These are phyloP conservation scores for Linanthus parryae DNA, from an alignment of 148 eudicot species.

Conservation along the genomic window DNA sequence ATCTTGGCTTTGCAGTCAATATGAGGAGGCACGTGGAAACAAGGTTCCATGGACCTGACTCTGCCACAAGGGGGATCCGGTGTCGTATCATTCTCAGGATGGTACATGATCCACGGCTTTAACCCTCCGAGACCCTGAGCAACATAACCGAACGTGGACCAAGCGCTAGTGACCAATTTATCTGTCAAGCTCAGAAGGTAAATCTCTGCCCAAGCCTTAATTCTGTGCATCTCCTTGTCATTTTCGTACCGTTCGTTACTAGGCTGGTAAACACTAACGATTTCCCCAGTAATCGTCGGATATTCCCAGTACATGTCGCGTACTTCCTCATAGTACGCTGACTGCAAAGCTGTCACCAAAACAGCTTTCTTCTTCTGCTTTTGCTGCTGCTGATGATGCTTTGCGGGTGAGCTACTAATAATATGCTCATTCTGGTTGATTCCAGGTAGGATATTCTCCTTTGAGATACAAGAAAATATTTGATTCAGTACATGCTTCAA, in stretches of 20 bases:
- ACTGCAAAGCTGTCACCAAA: conserved; percentile 49
- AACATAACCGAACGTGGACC: conserved; percentile 88
- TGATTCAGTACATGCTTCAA: conserved; percentile 64
- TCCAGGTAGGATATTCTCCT: conserved; percentile 58
- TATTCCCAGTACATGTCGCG: conserved; percentile 61
- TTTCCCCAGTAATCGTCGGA: conserved; percentile 60
- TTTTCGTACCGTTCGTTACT: conserved; percentile 72
- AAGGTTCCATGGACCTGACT: conserved; percentile 88
- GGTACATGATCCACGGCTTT: conserved; percentile 77
- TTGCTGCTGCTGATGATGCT: conserved; percentile 8
- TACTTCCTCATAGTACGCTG: conserved; percentile 56
- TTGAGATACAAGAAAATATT: conserved; percentile 41
- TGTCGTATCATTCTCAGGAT: conserved; percentile 47
- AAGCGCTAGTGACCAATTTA: conserved; percentile 66
- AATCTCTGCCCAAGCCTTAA: conserved; percentile 86
- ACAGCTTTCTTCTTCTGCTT: conserved; percentile 49
- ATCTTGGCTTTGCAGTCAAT: conserved; percentile 67
- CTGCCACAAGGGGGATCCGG: conserved; percentile 78
- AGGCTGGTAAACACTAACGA: conserved; percentile 60
- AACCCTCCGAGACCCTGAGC: conserved; percentile 87
- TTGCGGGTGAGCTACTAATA: no score
- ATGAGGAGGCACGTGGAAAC: conserved; percentile 91
- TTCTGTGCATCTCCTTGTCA: no score
- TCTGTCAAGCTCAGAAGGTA: conserved; percentile 69
- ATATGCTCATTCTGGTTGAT: conserved; percentile 22